Conservation (phyloP, 805 yeast genomes). For the Lachancea nothofagi region DNA sequence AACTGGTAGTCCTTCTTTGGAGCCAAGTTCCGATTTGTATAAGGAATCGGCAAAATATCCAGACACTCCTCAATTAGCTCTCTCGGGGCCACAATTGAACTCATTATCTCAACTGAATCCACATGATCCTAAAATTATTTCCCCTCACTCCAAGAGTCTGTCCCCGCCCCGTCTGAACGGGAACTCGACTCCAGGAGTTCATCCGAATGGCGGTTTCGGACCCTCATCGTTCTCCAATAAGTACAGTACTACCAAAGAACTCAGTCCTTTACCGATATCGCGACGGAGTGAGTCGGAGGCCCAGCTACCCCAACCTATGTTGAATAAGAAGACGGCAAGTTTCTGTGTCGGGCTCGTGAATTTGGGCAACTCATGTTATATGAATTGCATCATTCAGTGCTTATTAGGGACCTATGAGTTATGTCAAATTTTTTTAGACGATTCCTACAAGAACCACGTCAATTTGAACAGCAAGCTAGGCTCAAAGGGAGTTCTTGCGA, state of each 20-base stretch:
- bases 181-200: not conserved
- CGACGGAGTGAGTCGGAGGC: not conserved
- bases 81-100: not conserved
- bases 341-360: conserved; percentile 70
- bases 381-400: conserved; percentile 89
- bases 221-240: not conserved
- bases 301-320: not conserved
- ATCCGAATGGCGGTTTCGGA: not conserved
- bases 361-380: conserved; percentile 87
- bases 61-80: conserved; percentile 21
- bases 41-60: conserved; percentile 24
- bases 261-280: not conserved
- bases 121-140: conserved; percentile 4
- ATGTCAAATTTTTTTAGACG: conserved; percentile 54
- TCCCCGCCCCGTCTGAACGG: conserved; percentile 4
- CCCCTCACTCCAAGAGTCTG: conserved; percentile 7
- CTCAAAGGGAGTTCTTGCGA: conserved; percentile 72
- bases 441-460: conserved; percentile 58
- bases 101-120: conserved; percentile 3
- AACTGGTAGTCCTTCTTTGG: conserved; percentile 11
- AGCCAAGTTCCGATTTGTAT: conserved; percentile 3
- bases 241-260: not conserved
- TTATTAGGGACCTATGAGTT: conserved; percentile 66
- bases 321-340: conserved; percentile 21
- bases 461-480: conserved; percentile 73